phyloP scores from a whole-genome alignment of 306 rosid genomes.

The Elaeagnus macrophylla region DNA sequence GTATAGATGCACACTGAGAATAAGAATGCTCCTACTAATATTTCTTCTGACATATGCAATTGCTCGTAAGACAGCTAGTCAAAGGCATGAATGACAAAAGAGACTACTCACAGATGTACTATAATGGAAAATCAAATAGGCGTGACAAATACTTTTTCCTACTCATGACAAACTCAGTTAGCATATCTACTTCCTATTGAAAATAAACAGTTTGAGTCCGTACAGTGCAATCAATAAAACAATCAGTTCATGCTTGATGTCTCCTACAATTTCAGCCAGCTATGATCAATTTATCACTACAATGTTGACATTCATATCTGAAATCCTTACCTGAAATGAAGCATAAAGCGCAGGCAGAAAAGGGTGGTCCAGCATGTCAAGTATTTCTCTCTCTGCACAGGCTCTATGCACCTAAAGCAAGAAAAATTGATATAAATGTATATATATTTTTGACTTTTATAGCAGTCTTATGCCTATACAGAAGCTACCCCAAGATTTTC shows the following conservation, averaged over 20 bases:
- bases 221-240: too few relatives aligned
- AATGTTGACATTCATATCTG: not conserved
- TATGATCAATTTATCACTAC: not conserved
- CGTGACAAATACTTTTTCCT: not conserved
- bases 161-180: not conserved
- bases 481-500: too few relatives aligned
- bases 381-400: conserved; percentile 94
- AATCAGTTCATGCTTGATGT: too few relatives aligned
- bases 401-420: conserved; percentile 85
- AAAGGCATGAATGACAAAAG: not conserved
- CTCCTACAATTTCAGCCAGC: not conserved
- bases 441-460: too few relatives aligned
- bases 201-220: too few relatives aligned
- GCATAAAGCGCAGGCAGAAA: conserved; percentile 93
- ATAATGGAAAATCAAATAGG: not conserved
- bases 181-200: not conserved
- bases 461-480: too few relatives aligned
- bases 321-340: conserved; percentile 78
- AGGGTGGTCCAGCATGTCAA: conserved; percentile 95
- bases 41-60: too few relatives aligned
- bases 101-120: too few relatives aligned
- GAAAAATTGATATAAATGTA: conserved; percentile 11
- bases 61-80: not conserved
- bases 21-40: not conserved
- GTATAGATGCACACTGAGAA: not conserved